A percentile compares a stretch with the other conserved stretches of the same genome.
Conservation (phyloP, 2,329 filamentous ascomycete genomes). For the Polytolypa hystricis region DNA sequence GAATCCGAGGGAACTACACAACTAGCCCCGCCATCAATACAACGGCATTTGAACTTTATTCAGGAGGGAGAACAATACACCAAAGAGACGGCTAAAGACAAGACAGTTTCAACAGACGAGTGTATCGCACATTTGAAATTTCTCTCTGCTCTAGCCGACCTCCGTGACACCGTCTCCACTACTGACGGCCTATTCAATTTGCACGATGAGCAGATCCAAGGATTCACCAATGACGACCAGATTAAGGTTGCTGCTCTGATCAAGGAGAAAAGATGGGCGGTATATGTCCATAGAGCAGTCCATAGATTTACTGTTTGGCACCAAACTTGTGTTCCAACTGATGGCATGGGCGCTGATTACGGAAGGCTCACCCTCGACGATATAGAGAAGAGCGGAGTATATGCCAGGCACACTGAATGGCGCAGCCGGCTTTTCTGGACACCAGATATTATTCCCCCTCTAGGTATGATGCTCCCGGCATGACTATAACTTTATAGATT, state of each 20-base stretch:
- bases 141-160: constrained; percentile 53
- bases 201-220: constrained; percentile 36
- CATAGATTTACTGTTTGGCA: constrained; percentile 61
- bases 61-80: not conserved
- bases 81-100: not conserved
- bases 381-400: constrained; percentile 17
- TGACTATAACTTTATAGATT: constrained; percentile 5
- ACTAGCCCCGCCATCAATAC: too few species aligned
- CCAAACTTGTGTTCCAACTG: constrained; percentile 23
- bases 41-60: too few species aligned
- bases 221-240: constrained; percentile 23
- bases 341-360: constrained; percentile 6
- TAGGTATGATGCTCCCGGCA: constrained; percentile 37
- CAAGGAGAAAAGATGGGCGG: constrained; percentile 61
- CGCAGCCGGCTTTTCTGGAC: constrained; percentile 26
- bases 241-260: constrained; percentile 42
- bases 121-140: constrained; percentile 67
- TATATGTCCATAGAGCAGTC: constrained; percentile 58
- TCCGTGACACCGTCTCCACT: constrained; percentile 57
- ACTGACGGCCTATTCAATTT: constrained; percentile 58
- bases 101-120: constrained; percentile 35
- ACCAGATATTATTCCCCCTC: constrained; percentile 42
- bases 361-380: constrained; percentile 12
- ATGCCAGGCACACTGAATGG: constrained; percentile 21
- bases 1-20: too few species aligned